phyloP scores from a whole-genome alignment of 257 asterid species.

The Coffea canephora region DNA sequence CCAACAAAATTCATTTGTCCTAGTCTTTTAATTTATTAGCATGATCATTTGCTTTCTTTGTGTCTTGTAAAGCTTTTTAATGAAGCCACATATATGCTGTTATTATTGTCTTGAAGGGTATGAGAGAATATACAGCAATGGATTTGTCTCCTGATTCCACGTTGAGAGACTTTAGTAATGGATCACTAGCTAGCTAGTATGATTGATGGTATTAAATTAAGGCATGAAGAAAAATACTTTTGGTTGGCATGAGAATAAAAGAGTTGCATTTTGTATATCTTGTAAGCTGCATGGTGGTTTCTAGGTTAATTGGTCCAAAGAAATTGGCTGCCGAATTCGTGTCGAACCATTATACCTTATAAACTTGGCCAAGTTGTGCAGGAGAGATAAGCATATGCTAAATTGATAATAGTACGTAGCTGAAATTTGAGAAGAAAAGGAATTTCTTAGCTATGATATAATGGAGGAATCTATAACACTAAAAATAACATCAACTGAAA shows the following conservation, averaged over 20 bases:
- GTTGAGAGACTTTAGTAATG: no score
- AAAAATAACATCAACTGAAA: not conserved
- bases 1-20: not conserved
- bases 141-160: no score
- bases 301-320: not conserved
- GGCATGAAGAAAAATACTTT: no score
- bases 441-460: not conserved
- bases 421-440: not conserved
- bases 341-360: not conserved
- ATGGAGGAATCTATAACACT: no score
- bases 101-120: not conserved
- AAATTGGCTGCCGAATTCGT: not conserved
- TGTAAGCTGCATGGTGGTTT: not conserved
- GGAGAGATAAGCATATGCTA: not conserved
- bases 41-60: not conserved
- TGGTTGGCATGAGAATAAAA: not conserved
- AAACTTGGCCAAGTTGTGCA: not conserved
- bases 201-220: no score
- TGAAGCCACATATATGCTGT: not conserved
- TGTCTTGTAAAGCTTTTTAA: not conserved
- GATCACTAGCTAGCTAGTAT: no score
- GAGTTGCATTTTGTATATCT: not conserved
- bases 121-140: no score
- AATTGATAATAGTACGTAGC: no score
- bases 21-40: not conserved